Evolutionary conservation across 108 stramenopile species (phyloP).

Genomic region (Thalassiosira profunda): DNA sequence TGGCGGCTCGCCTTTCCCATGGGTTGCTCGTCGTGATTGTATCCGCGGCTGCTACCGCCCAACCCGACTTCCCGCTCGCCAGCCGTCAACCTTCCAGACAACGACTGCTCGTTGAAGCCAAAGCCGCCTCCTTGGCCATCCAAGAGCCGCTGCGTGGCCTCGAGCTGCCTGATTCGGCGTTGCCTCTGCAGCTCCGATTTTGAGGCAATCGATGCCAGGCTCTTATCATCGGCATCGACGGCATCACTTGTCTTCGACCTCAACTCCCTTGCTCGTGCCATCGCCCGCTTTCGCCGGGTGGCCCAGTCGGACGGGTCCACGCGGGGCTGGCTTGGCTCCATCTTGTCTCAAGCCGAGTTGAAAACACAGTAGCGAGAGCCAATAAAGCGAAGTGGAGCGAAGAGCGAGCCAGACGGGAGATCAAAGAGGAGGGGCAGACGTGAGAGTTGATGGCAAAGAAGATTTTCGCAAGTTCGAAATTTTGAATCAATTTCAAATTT

Average conservation of each 20-base stretch:
- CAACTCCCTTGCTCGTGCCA: constrained; percentile 42
- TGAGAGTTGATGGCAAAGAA: too few species aligned
- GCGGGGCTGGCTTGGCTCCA: too few species aligned
- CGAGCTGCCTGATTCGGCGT: constrained; percentile 34
- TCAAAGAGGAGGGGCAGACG: too few species aligned
- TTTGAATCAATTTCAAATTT: too few species aligned
- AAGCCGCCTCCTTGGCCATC: constrained; percentile 22
- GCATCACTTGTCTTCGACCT: constrained; percentile 31
- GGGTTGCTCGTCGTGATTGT: background rate
- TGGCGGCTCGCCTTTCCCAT: background rate
- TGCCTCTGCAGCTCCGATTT: constrained; percentile 37
- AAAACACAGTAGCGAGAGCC: too few species aligned
- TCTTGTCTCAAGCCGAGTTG: too few species aligned
- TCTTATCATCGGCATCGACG: background rate
- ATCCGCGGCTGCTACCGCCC: background rate
- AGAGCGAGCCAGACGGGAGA: too few species aligned
- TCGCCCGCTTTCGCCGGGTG: constrained; percentile 37
- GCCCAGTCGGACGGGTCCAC: constrained; percentile 51
- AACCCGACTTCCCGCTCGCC: background rate
- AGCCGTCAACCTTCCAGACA: background rate
- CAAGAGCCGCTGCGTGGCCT: constrained; percentile 39
- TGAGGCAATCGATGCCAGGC: background rate
- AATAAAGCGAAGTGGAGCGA: too few species aligned
- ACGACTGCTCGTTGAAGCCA: background rate
- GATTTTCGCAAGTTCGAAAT: too few species aligned